Evolutionary conservation across 768 basidiomycete species (phyloP).

Genomic region (Pleurotus djamor): DNA sequence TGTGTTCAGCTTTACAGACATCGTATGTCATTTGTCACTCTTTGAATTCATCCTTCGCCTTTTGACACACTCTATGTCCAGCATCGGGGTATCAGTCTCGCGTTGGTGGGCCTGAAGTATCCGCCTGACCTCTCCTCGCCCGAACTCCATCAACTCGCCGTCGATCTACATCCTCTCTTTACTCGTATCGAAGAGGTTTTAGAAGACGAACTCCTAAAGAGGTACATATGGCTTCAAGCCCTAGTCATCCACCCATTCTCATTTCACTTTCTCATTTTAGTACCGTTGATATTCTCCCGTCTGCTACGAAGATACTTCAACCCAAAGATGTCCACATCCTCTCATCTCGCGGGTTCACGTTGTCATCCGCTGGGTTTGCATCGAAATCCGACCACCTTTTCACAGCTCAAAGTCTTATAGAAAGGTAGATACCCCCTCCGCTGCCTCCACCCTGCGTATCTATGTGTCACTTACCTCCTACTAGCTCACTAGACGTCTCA

Average conservation of each 20-base stretch:
- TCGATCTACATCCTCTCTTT: background rate
- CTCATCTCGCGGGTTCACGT: conserved; percentile 40
- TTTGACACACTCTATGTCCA: background rate
- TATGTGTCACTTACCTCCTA: background rate
- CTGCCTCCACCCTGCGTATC: background rate
- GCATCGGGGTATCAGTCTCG: background rate
- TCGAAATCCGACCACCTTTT: conserved; percentile 61
- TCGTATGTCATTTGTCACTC: background rate
- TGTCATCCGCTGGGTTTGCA: conserved; percentile 40
- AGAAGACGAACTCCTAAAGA: conserved; percentile 23
- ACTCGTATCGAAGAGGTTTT: conserved; percentile 22
- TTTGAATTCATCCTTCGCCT: background rate
- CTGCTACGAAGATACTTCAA: conserved; percentile 66
- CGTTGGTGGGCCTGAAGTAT: background rate
- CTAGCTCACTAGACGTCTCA: conserved; percentile 46
- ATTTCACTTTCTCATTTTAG: conserved; percentile 17
- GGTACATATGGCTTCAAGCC: conserved; percentile 18
- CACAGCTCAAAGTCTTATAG: conserved; percentile 51
- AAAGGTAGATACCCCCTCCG: conserved; percentile 35
- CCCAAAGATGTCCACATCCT: conserved; percentile 61
- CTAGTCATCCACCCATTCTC: background rate
- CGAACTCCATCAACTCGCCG: background rate
- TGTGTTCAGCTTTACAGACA: background rate
- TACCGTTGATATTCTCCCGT: conserved; percentile 41
- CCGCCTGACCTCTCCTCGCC: background rate